Evolutionary conservation across 108 stramenopile genomes (phyloP), one percentile per base, ranked within the genome.

Genomic region (Conticribra weissflogii): DNA sequence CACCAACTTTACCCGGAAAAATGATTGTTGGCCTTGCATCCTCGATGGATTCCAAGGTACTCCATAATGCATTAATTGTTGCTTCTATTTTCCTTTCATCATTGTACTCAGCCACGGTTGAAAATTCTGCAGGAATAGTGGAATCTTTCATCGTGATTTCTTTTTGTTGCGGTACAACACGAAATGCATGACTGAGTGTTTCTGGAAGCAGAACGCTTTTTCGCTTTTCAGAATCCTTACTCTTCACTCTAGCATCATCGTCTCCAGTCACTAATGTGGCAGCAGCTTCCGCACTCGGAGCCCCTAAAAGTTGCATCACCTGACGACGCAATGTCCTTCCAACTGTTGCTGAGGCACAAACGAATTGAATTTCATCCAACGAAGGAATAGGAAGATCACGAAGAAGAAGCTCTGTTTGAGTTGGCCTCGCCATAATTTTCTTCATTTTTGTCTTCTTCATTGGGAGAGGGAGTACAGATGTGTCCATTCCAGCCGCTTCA

Each of bases 331-430:
- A 75, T n/a, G 84, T 86, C 17, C 90, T 46, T 23, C 90, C 90
- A 22, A 91, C 75, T 23, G 90, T 91, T 2, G 90, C 90, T 28
- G 82, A 83, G 0, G 87, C 90, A 65, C 87, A 91, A 48, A 91
- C 75, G 23, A 91, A 51, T 68, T 84, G 83, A 0, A 88, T 52
- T 51, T 81, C 47, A 17, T 66, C 51, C 33, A 81, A 45, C 3
- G 78, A 79, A 27, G 41, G 59, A 16, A 81, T 53, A 16, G 81
- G 81, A 0, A 81, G 33, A 25, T 81, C 81, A 5, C 71, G 64
- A 1, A 81, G 64, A 32, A 81, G 31, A 33, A 74, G 56, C 44
- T 81, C 81, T 12, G 81, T 75, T 55, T 81, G 81, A n/a, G 81
- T 74, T 47, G 71, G 51, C 57, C 71, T 48, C 18, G 76, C 71